phyloP scores from a whole-genome alignment of 352 stramenopile genomes.

The Globisporangium canariense region DNA sequence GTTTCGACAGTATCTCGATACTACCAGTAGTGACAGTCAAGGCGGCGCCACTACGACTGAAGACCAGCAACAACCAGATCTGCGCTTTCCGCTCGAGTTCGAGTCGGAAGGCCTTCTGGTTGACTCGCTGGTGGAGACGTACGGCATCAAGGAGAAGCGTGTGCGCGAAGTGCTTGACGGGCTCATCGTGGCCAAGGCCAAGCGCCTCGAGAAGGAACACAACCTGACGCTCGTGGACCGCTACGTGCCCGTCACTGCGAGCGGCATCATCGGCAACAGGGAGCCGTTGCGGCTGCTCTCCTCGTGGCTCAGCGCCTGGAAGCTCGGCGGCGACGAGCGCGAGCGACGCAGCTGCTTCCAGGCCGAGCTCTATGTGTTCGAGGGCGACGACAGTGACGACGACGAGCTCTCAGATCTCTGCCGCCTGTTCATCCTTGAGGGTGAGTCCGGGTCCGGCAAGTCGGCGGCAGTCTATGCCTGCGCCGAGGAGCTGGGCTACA shows the following conservation, averaged over 20 bases:
- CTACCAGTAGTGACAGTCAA: background rate
- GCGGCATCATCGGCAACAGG: constrained; percentile 69
- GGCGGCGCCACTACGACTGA: background rate
- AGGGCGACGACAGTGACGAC: constrained; percentile 55
- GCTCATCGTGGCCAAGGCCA: constrained; percentile 39
- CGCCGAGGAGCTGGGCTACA: constrained; percentile 72
- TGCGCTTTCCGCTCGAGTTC: constrained; percentile 13
- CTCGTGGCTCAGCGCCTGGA: constrained; percentile 78
- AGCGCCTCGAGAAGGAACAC: constrained; percentile 38
- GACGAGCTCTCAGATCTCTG: constrained; percentile 52
- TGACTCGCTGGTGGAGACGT: constrained; percentile 48
- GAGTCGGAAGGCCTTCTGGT: constrained; percentile 37
- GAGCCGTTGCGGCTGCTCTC: constrained; percentile 54
- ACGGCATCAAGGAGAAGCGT: constrained; percentile 49
- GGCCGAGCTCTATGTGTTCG: constrained; percentile 63
- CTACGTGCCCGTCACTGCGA: constrained; percentile 52
- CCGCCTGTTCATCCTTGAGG: constrained; percentile 71
- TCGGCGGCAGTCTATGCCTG: constrained; percentile 79
- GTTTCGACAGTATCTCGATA: constrained; percentile 38
- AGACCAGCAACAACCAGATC: background rate
- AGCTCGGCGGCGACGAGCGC: constrained; percentile 44
- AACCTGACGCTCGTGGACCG: constrained; percentile 69
- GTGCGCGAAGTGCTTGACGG: constrained; percentile 49
- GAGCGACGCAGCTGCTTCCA: constrained; percentile 46
- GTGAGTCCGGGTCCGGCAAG: constrained; percentile 68